phyloP scores from a whole-genome alignment of 768 basidiomycete species.

The Sistotremastrum niveocremeum region DNA sequence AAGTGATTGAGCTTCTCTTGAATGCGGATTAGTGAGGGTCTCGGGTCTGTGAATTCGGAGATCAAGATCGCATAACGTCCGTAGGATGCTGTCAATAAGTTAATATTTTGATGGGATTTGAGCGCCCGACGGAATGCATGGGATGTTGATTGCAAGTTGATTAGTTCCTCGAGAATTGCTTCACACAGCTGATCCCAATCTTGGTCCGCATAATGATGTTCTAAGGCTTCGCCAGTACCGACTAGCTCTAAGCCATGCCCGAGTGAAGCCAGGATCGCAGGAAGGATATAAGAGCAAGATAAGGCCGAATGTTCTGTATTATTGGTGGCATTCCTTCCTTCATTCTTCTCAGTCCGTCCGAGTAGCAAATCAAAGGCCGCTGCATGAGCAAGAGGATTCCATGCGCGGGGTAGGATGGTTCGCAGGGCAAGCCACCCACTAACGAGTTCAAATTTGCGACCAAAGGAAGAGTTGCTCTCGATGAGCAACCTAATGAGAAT shows the following conservation, averaged over 20 bases:
- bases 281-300: constrained; percentile 54
- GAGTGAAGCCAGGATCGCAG: constrained; percentile 57
- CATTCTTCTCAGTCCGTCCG: constrained; percentile 25
- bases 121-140: constrained; percentile 60
- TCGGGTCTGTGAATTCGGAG: constrained; percentile 23
- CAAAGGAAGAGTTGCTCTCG: constrained; percentile 45
- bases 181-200: constrained; percentile 26
- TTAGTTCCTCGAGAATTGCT: constrained; percentile 51
- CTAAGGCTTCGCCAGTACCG: background rate
- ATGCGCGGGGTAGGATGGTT: constrained; percentile 47
- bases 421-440: constrained; percentile 74
- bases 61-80: constrained; percentile 38
- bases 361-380: constrained; percentile 59
- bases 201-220: constrained; percentile 16
- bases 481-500: constrained; percentile 45
- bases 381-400: constrained; percentile 55
- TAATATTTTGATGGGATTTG: constrained; percentile 55
- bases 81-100: constrained; percentile 53
- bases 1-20: constrained; percentile 62
- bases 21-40: constrained; percentile 35
- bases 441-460: constrained; percentile 70
- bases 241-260: constrained; percentile 37
- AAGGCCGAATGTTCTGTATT: constrained; percentile 17
- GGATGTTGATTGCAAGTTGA: constrained; percentile 52
- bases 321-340: constrained; percentile 10